Evolutionary conservation across 2,329 filamentous ascomycete genomes (phyloP).

Genomic region (Cladosporium halotolerans): DNA sequence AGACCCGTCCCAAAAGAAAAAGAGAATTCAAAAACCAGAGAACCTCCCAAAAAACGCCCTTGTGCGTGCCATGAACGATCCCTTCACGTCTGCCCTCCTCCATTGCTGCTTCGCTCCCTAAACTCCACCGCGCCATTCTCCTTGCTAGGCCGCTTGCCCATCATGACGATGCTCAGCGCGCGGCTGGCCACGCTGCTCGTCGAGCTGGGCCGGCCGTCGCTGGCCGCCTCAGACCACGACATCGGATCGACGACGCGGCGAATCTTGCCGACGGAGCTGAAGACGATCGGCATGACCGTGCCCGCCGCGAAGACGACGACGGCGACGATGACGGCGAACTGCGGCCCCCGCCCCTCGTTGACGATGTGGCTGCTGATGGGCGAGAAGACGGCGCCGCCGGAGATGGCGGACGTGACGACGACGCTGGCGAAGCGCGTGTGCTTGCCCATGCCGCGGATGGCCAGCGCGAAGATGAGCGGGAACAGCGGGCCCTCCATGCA

Average conservation of each 20-base stretch:
- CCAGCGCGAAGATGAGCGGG: slow-evolving; percentile 52
- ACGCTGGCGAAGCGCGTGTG: slow-evolving; percentile 53
- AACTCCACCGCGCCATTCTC: slow-evolving; percentile 19
- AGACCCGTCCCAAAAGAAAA: neutral
- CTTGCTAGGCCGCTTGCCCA: slow-evolving; percentile 21
- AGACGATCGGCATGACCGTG: slow-evolving; percentile 48
- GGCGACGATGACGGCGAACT: slow-evolving; percentile 49
- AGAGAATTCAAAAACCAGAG: no score
- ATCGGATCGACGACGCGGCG: slow-evolving; percentile 42
- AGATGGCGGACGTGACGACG: slow-evolving; percentile 48
- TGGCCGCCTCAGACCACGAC: slow-evolving; percentile 16
- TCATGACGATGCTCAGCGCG: slow-evolving; percentile 27
- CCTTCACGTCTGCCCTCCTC: neutral
- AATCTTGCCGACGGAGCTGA: slow-evolving; percentile 44
- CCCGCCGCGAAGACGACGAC: slow-evolving; percentile 48
- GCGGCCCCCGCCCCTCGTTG: slow-evolving; percentile 33
- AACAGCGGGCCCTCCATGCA: slow-evolving; percentile 58
- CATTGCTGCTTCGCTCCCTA: slow-evolving; percentile 16
- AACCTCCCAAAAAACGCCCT: no score
- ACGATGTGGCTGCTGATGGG: slow-evolving; percentile 47
- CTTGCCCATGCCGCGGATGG: slow-evolving; percentile 51
- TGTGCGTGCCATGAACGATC: no score
- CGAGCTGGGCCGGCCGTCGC: slow-evolving; percentile 18
- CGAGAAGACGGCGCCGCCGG: slow-evolving; percentile 49
- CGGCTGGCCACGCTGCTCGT: slow-evolving; percentile 26